Evolutionary conservation across 2,329 filamentous ascomycete genomes (phyloP).

Genomic region (Cladosporium colombiae): DNA sequence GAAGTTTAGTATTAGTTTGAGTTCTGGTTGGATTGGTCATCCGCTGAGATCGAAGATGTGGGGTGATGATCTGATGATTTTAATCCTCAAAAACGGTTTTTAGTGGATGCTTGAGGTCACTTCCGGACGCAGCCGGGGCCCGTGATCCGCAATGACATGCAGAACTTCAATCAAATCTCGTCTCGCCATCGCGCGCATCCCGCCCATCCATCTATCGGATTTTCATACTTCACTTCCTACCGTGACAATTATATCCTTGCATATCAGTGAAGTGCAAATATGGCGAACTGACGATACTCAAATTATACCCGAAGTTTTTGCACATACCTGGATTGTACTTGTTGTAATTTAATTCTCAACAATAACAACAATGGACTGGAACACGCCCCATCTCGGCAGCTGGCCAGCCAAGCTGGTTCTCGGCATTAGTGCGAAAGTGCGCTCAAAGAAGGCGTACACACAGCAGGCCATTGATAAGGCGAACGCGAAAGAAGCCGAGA

Average conservation of each 20-base stretch:
- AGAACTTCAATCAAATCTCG: conserved; percentile 15
- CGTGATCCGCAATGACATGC: conserved; percentile 16
- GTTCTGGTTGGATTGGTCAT: conserved; percentile 14
- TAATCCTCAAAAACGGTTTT: not conserved
- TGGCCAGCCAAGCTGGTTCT: conserved; percentile 35
- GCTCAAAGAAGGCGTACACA: conserved; percentile 33
- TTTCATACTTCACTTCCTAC: conserved; percentile 2
- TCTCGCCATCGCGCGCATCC: conserved; percentile 14
- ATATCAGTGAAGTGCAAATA: not conserved
- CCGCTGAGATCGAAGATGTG: conserved; percentile 19
- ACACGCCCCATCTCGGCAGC: conserved; percentile 29
- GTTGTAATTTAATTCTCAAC: not conserved
- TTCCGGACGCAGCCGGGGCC: conserved; percentile 9
- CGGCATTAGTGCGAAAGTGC: conserved; percentile 30
- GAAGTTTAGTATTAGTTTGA: conserved; percentile 8
- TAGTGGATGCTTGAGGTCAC: conserved; percentile 18
- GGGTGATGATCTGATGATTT: conserved; percentile 15
- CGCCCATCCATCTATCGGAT: not conserved
- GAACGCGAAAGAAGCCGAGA: conserved; percentile 28
- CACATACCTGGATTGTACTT: not conserved
- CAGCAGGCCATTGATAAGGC: conserved; percentile 32
- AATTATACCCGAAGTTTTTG: not conserved
- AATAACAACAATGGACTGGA: conserved; percentile 28
- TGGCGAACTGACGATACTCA: not conserved
- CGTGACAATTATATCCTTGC: not conserved